Base-by-base conservation (phyloP, 2,329 filamentous ascomycete genomes). In the Aspergillus sp. region DNA sequence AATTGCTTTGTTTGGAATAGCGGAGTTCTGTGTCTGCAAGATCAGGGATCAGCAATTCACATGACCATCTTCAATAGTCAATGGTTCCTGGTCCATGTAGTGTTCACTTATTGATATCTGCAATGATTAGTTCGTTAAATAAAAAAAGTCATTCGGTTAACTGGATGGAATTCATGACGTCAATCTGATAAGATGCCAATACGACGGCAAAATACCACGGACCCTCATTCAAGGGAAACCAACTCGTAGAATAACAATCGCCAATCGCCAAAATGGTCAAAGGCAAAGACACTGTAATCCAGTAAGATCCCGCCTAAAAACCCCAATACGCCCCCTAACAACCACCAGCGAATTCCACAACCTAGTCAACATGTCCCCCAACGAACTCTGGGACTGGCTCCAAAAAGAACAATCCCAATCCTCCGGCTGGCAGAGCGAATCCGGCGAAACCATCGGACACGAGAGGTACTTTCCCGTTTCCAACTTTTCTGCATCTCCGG, bases 281-380 rank as follows among this genome's bases (percentile, higher is more conserved):
- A 17, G 33, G 7, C 13, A 15, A 7, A 17, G 33, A 35, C n/a
- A 35, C 33, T 7, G 33, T 35, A n/a, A 35, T 35, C 33, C n/a
- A 35, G 33, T 35, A n/a, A n/a, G n/a, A 7, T 7, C 5, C 33
- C n/a, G 2, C 6, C 2, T 6, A 3, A 35, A 3, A n/a, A 4
- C 13, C n/a, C 32, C 10, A 17, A 35, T 7, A 35, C 2, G 3
- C 33, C 33, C 13, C 27, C 53, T 35, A 43, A 22, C 33, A 43
- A 25, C 47, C 25, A 65, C 27, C 52, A 74, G 76, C 44, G 81
- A 85, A 60, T 86, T 84, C 72, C 84, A 85, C 52, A 73, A 79
- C 35, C 65, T 84, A 42, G 80, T 85, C 62, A 85, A 85, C 63
- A 85, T 86, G 82, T 76, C 73, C 9, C 70, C 80, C 1, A 63